Evolutionary conservation across 352 stramenopile genomes (phyloP).

Genomic region (Pythium utonaiense): DNA sequence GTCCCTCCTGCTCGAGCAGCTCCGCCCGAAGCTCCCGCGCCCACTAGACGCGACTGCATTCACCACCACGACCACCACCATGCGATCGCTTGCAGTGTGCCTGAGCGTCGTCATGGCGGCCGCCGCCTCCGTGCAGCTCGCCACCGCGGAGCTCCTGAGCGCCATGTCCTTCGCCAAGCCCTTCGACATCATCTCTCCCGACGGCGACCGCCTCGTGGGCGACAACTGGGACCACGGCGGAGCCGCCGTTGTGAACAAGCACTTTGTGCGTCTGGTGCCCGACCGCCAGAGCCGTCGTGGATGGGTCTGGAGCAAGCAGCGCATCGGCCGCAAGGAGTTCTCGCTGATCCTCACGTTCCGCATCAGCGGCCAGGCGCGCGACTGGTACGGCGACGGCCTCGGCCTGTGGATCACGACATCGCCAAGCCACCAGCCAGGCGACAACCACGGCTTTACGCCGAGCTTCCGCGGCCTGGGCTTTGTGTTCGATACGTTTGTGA

Average conservation of each 20-base stretch:
- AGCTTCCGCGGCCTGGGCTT: constrained; percentile 72
- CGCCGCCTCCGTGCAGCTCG: constrained; percentile 19
- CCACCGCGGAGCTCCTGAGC: constrained; percentile 35
- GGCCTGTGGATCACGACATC: constrained; percentile 76
- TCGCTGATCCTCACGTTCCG: constrained; percentile 78
- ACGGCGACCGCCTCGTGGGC: constrained; percentile 54
- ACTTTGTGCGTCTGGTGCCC: constrained; percentile 80
- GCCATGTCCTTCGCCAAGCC: constrained; percentile 75
- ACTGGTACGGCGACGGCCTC: constrained; percentile 77
- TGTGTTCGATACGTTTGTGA: constrained; percentile 85
- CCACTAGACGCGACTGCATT: too few relatives aligned
- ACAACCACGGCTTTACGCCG: constrained; percentile 80
- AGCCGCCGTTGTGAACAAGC: constrained; percentile 62
- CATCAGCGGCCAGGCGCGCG: constrained; percentile 73
- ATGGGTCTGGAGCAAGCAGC: constrained; percentile 69
- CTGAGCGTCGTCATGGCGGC: constrained; percentile 13
- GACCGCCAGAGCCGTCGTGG: constrained; percentile 78
- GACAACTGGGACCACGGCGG: constrained; percentile 59
- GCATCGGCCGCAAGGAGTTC: constrained; percentile 60
- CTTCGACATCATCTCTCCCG: constrained; percentile 65
- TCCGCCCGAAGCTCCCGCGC: neutral
- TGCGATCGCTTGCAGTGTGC: constrained; percentile 10
- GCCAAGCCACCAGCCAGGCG: constrained; percentile 45
- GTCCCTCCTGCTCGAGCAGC: neutral
- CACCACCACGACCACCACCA: neutral